Percentiles rank a stretch among this genome's conserved stretches.
Conservation (phyloP, 768 basidiomycete genomes). For the Mycena haematopus region DNA sequence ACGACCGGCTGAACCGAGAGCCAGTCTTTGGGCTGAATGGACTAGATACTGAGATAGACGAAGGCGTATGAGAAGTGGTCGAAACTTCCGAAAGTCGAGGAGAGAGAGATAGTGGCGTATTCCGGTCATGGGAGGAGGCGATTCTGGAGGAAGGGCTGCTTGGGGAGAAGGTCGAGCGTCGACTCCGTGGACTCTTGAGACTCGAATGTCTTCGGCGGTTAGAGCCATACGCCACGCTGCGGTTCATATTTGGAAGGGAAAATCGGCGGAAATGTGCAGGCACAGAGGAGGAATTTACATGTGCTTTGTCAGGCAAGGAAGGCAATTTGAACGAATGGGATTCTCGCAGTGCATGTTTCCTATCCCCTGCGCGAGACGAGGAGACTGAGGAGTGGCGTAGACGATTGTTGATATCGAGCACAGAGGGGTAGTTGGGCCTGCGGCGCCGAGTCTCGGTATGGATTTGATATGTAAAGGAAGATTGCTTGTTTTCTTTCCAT, state of each 20-base stretch:
- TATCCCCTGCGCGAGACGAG: slow-evolving; percentile 11
- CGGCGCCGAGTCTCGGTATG: slow-evolving; percentile 30
- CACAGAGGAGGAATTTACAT: slow-evolving; percentile 21
- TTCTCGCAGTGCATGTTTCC: slow-evolving; percentile 13
- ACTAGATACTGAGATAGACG: slow-evolving; percentile 12
- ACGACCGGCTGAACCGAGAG: slow-evolving; percentile 24
- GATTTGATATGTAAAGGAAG: slow-evolving; percentile 31
- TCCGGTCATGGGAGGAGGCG: slow-evolving; percentile 26
- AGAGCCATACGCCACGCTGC: slow-evolving; percentile 27
- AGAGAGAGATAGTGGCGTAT: slow-evolving; percentile 32
- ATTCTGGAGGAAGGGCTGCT: slow-evolving; percentile 34
- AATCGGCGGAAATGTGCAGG: slow-evolving; percentile 33
- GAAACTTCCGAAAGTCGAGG: slow-evolving; percentile 15
- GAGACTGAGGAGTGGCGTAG: slow-evolving; percentile 19
- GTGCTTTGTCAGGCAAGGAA: slow-evolving; percentile 29
- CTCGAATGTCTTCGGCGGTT: slow-evolving; percentile 35
- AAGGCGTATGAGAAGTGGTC: slow-evolving; percentile 3
- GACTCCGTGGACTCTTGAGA: slow-evolving; percentile 32
- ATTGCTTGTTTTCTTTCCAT: slow-evolving; percentile 30
- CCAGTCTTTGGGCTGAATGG: slow-evolving; percentile 19
- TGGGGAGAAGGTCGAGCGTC: slow-evolving; percentile 28
- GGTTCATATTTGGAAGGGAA: slow-evolving; percentile 38
- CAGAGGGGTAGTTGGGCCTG: slow-evolving; percentile 28
- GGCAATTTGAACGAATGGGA: slow-evolving; percentile 30
- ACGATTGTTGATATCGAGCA: slow-evolving; percentile 29